Conservation (phyloP, 2,329 filamentous ascomycete genomes). For the Arthroderma uncinatum region DNA sequence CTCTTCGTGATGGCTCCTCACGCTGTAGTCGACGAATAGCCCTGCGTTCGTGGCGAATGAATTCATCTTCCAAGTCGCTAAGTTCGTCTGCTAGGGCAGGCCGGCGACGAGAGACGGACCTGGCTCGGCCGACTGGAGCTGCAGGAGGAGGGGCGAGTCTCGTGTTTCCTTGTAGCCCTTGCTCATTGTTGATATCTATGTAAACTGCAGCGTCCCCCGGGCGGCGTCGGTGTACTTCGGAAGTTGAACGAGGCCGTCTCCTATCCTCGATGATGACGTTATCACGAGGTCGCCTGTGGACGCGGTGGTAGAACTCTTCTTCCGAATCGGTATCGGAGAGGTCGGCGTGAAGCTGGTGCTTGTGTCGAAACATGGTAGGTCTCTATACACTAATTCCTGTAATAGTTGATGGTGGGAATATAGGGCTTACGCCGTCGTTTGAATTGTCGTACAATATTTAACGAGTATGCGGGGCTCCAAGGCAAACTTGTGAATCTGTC, state of each 20-base stretch:
- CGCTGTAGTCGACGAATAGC: not conserved
- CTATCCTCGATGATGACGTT: constrained; percentile 15
- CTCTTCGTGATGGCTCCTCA: not conserved
- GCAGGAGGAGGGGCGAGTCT: not conserved
- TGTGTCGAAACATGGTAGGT: not conserved
- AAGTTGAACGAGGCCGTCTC: constrained; percentile 26
- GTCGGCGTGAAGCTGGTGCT: not conserved
- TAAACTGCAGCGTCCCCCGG: constrained; percentile 20
- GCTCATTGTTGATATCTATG: constrained; percentile 27
- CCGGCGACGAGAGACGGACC: constrained; percentile 6
- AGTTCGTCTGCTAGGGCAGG: constrained; percentile 5
- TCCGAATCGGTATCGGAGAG: constrained; percentile 6
- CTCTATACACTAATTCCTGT: not conserved
- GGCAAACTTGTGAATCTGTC: too few relatives aligned
- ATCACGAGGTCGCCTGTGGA: constrained; percentile 18
- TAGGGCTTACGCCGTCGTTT: too few relatives aligned
- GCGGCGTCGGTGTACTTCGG: constrained; percentile 20
- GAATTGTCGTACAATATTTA: too few relatives aligned
- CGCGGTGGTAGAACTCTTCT: constrained; percentile 5
- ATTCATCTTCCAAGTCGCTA: constrained; percentile 19
- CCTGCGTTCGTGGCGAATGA: not conserved
- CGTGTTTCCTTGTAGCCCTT: not conserved
- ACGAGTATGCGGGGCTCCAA: too few relatives aligned
- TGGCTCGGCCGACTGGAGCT: not conserved
- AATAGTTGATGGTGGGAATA: too few relatives aligned